These are phyloP conservation scores for Euphorbia pulcherrima DNA, from an alignment of 345 rosid genomes.

Conservation along the genomic window DNA sequence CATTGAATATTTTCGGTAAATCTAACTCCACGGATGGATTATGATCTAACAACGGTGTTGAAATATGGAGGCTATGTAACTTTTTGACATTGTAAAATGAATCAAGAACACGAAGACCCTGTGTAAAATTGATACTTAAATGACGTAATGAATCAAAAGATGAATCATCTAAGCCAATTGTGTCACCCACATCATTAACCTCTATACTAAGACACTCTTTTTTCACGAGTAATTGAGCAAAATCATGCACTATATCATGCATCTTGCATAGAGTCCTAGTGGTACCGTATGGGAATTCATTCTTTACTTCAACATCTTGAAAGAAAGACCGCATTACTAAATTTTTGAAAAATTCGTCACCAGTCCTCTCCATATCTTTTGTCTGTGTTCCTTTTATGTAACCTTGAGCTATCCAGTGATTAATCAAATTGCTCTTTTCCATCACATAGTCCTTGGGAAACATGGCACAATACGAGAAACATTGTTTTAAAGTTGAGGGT, in stretches of 20 bases:
- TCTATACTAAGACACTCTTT: not conserved
- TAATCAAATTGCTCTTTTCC: not conserved
- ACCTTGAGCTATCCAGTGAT: constrained; percentile 2
- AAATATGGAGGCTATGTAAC: no score
- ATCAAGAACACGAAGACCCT: no score
- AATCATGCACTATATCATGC: constrained; percentile 1
- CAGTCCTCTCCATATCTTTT: not conserved
- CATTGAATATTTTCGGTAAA: no score
- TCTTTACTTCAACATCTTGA: not conserved
- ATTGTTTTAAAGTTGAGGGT: not conserved
- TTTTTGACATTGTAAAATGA: no score
- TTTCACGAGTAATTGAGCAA: not conserved
- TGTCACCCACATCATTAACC: not conserved
- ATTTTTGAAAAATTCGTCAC: not conserved
- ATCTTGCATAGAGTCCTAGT: not conserved
- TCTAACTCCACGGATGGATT: no score
- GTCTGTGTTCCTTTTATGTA: not conserved
- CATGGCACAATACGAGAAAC: not conserved
- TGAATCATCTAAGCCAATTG: no score
- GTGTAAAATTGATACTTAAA: not conserved
- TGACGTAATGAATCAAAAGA: not conserved
- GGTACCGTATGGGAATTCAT: accelerated
- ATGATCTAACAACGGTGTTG: no score
- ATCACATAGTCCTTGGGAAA: not conserved
- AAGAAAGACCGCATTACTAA: not conserved